Evolutionary conservation across 352 stramenopile species (phyloP).

Genomic region (Thalassiosira delicatula): DNA sequence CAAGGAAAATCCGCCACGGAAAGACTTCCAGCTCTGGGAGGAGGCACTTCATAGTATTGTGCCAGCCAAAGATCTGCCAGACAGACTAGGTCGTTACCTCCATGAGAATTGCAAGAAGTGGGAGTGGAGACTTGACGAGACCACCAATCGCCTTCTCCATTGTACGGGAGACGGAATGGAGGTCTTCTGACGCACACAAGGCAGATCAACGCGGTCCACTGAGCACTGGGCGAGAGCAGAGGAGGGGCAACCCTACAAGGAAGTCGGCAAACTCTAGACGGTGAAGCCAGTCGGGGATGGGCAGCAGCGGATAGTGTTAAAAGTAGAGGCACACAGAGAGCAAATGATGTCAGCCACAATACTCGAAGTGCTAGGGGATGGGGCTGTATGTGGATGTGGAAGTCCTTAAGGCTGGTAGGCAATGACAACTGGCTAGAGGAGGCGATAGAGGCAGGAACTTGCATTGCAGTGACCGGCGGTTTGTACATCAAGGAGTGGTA

Average conservation of each 20-base stretch:
- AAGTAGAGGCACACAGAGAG: neutral
- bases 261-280: neutral
- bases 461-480: conserved; percentile 8
- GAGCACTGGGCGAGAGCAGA: neutral
- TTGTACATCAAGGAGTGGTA: conserved; percentile 24
- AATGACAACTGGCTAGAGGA: neutral
- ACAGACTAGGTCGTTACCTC: neutral
- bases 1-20: neutral
- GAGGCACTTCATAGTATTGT: neutral
- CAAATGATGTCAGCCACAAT: neutral
- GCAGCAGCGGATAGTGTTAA: neutral
- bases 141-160: neutral
- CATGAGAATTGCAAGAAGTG: neutral
- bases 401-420: conserved; percentile 2
- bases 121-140: neutral
- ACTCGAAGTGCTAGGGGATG: neutral
- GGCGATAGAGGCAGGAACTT: neutral
- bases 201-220: neutral
- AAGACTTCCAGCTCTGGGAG: neutral
- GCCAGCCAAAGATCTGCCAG: neutral
- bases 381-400: conserved; percentile 27
- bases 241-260: neutral
- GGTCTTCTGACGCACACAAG: neutral
- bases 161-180: neutral
- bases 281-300: neutral